Percentiles rank a stretch among this genome's conserved stretches.
phyloP scores from a whole-genome alignment of 441 rosid genomes.

The Adansonia madagascariensis region DNA sequence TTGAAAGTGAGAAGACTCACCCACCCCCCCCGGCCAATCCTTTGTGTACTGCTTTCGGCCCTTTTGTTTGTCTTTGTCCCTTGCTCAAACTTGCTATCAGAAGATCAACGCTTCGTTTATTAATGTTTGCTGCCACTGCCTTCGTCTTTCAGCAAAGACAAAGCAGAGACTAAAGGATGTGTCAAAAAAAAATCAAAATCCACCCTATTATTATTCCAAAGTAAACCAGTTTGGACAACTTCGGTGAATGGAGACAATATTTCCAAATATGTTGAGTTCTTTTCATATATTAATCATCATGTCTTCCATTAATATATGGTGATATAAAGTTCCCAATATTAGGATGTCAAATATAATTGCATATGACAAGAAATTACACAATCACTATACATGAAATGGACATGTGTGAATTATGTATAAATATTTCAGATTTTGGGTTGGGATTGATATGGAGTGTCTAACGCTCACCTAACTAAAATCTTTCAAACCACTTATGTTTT shows the following conservation, averaged over 20 bases:
- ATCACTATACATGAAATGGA: no score
- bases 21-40: slow-evolving; percentile 6
- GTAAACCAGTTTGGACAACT: background rate
- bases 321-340: background rate
- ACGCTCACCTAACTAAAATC: background rate
- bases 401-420: no score
- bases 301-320: background rate
- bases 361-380: background rate
- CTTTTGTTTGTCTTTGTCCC: slow-evolving; percentile 32
- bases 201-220: background rate
- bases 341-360: background rate
- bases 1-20: slow-evolving; percentile 12
- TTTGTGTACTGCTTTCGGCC: slow-evolving; percentile 42
- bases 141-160: background rate
- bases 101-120: slow-evolving; percentile 7
- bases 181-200: no score
- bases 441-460: background rate
- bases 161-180: background rate
- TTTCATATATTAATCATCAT: background rate
- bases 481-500: background rate
- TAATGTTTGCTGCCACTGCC: background rate
- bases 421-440: no score
- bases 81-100: slow-evolving; percentile 21
- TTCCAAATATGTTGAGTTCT: slow-evolving; percentile 8
- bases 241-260: background rate